phyloP scores from a whole-genome alignment of 805 yeast species.

The Cyberlindnera mrakii region DNA sequence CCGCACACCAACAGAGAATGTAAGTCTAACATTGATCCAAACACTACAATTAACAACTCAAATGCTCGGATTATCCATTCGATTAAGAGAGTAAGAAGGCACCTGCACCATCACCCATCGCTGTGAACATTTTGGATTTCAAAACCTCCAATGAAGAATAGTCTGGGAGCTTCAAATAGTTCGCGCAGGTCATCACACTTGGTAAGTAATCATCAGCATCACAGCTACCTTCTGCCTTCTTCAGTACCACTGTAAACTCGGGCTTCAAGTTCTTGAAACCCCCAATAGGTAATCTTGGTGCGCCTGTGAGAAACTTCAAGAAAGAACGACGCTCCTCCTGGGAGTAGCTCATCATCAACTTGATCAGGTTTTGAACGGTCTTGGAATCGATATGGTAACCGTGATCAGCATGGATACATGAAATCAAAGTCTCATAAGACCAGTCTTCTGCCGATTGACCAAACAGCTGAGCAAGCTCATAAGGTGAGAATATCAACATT shows the following conservation, averaged over 20 bases:
- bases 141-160: constrained; percentile 61
- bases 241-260: constrained; percentile 79
- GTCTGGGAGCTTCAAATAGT: constrained; percentile 83
- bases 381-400: constrained; percentile 74
- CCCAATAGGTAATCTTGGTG: constrained; percentile 90
- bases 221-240: constrained; percentile 66
- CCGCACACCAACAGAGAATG: too few species aligned
- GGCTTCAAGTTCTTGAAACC: constrained; percentile 85
- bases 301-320: constrained; percentile 84
- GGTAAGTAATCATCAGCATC: constrained; percentile 79
- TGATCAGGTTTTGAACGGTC: constrained; percentile 55
- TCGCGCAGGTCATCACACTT: constrained; percentile 98
- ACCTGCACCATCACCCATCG: constrained; percentile 83
- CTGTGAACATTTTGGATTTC: constrained; percentile 53
- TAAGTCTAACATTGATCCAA: too few species aligned
- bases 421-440: constrained; percentile 55
- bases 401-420: constrained; percentile 77
- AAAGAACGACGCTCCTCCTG: constrained; percentile 59
- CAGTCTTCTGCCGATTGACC: constrained; percentile 88
- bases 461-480: constrained; percentile 64
- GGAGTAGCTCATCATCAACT: constrained; percentile 51
- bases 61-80: background rate
- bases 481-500: constrained; percentile 62
- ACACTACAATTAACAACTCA: too few species aligned
- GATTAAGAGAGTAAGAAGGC: constrained; percentile 68